Evolutionary conservation across 352 stramenopile genomes (phyloP).

Genomic region (Globisporangium iwayamae): DNA sequence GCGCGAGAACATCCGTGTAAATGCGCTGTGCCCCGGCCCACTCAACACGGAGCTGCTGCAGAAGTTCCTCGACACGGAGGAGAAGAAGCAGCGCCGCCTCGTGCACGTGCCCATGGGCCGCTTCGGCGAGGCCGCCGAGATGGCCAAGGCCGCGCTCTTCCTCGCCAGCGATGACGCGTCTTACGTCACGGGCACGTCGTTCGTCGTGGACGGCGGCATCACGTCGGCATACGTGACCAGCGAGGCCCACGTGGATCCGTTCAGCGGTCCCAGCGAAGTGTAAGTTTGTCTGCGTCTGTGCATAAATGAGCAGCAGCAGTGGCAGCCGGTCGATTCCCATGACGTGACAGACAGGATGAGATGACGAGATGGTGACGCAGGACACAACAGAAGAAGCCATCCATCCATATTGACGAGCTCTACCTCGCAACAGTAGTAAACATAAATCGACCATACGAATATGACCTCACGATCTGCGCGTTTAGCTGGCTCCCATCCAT

Average conservation of each 20-base stretch:
- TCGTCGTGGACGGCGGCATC: conserved; percentile 87
- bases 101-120: conserved; percentile 87
- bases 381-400: background rate
- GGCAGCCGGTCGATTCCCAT: background rate
- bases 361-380: background rate
- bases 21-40: conserved; percentile 79
- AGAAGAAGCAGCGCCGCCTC: conserved; percentile 82
- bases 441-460: background rate
- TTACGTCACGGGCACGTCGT: conserved; percentile 85
- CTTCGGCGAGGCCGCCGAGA: conserved; percentile 83
- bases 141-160: conserved; percentile 86
- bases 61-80: conserved; percentile 82
- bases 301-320: background rate
- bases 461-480: background rate
- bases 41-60: conserved; percentile 86
- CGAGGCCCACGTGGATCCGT: conserved; percentile 74
- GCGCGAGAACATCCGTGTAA: conserved; percentile 86
- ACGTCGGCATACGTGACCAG: conserved; percentile 84
- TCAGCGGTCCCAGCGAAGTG: conserved; percentile 74
- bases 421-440: background rate
- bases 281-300: conserved; percentile 19
- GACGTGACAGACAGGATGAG: background rate
- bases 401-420: background rate
- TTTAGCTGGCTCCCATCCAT: background rate
- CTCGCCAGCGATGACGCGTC: conserved; percentile 82